Percentiles rank a stretch among this genome's conserved stretches.
These are phyloP conservation scores for Paracorniculantispora psalliotae DNA, from an alignment of 2,329 filamentous ascomycete genomes.

Conservation along the genomic window DNA sequence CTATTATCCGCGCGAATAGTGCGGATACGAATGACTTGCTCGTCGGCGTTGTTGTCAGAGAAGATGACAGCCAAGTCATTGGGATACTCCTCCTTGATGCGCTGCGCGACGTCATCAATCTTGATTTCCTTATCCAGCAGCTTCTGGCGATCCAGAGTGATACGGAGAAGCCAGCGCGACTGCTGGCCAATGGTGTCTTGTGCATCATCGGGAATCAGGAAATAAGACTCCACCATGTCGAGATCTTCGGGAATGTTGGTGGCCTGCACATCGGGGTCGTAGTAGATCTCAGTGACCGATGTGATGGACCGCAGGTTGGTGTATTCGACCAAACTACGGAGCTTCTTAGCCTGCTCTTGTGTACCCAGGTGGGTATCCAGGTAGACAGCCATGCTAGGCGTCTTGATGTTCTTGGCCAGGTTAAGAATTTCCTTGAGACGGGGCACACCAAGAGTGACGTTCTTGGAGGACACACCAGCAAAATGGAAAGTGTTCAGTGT, in stretches of 20 bases:
- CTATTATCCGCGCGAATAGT: conserved; percentile 66
- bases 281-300: conserved; percentile 91
- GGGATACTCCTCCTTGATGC: conserved; percentile 84
- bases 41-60: conserved; percentile 95
- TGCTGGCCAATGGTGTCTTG: conserved; percentile 62
- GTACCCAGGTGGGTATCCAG: conserved; percentile 59
- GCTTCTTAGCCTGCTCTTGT: conserved; percentile 75
- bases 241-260: conserved; percentile 83
- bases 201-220: conserved; percentile 80
- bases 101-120: conserved; percentile 83
- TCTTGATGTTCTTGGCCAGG: conserved; percentile 96
- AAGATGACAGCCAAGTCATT: conserved; percentile 88
- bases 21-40: conserved; percentile 89
- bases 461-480: conserved; percentile 98
- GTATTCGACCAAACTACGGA: conserved; percentile 89
- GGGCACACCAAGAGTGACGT: conserved; percentile 97
- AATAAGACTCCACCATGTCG: conserved; percentile 96
- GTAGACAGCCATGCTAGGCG: conserved; percentile 92
- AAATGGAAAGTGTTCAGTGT: conserved; percentile 99
- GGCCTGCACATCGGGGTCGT: conserved; percentile 81
- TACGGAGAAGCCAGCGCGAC: conserved; percentile 92
- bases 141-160: conserved; percentile 88
- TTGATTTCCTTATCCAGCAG: conserved; percentile 90
- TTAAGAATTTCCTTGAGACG: conserved; percentile 99
- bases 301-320: conserved; percentile 91